Evolutionary conservation across 805 yeast species (phyloP), one percentile per base, ranked within the genome.

Genomic region (Wilhelminamyces savonicus): DNA sequence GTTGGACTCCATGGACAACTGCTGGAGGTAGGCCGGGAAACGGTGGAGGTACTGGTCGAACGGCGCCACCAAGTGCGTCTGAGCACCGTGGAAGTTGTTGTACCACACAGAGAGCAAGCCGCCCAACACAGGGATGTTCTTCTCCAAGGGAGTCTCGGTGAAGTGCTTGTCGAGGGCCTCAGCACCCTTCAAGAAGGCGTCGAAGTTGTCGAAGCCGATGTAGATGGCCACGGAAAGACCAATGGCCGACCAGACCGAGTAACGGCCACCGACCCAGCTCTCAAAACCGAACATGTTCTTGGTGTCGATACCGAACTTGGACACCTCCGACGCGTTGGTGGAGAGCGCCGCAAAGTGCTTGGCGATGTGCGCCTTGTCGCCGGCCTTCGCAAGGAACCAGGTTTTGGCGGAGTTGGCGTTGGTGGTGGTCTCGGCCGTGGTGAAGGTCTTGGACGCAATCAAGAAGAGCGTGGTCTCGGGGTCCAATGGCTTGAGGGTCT

Each of bases 231-330:
- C 90, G 17, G 96, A 84, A 48, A 92, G 76, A 39, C 99, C 99
- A 60, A 92, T 92, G 41, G 98, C 94, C 24, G 95, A 84, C 99
- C 99, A 92, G 39, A 92, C 98, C n/a, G 98, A 92, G 79, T 92
- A 92, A 66, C 99, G 82, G 57, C 99, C 99, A 55, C 99, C 99
- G 43, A 92, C 99, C 98, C 98, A 92, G 67, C 69, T 81, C 62
- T 88, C 96, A 53, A 92, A 92, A 41, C 94, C 97, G 64, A 92
- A 92, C 99, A 92, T 92, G 74, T 92, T 92, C 60, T 78, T 82
- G 57, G 96, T 78, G 69, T 92, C 97, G 47, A 92, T 92, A 54
- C 99, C 99, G 52, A 92, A 92, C 67, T 85, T 83, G 51, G 80
- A 72, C 41, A 92, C 99, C 63, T 83, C 97, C 30, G 62, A 65